Evolutionary conservation across 768 basidiomycete genomes (phyloP), one percentile per base, ranked within the genome.

Genomic region (Hygrocybe coccinea): DNA sequence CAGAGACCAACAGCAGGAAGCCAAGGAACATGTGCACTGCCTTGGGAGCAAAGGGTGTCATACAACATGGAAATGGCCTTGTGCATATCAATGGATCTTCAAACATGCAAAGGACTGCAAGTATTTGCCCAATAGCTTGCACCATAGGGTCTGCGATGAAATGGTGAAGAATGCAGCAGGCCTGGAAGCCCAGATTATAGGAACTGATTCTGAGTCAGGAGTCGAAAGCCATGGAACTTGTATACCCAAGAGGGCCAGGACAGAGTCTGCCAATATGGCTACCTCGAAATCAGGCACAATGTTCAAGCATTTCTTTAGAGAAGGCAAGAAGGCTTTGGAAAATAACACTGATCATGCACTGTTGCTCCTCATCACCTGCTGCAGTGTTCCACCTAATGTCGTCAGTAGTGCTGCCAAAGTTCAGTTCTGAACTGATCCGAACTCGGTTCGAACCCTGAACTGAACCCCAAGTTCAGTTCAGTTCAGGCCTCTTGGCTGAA

Each of bases 301-400:
- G 29, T 19, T 21, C 19, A 46, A 46, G 19, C 5, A 3, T 5
- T 46, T 46, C 22, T 12, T 46, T 25, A 12, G 22, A 24, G 45
- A 46, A 25, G 17, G 21, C 22, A 8, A 43, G 12, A 56, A 59
- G 25, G 19, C n/a, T 19, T 29, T 56, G 8, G 14, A 56, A 24
- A 21, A 37, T 3, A 38, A 25, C 2, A 37, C 35, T 5, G 37
- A 59, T n/a, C 35, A 52, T 29, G 34, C 50, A 14, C 45, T 59
- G 15, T 35, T 59, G 8, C 38, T 46, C 24, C 29, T 59, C n/a
- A 24, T 59, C 34, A 11, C 36, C 8, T 52, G 50, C 25, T 36
- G 37, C 25, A 49, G 58, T 9, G 15, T 59, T 21, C 19, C 45
- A 5, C 56, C 58, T 19, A 24, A 46, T 38, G 22, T 59, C 10